Conservation (phyloP, 2,329 filamentous ascomycete genomes). For the Aspergillus amoenus region DNA sequence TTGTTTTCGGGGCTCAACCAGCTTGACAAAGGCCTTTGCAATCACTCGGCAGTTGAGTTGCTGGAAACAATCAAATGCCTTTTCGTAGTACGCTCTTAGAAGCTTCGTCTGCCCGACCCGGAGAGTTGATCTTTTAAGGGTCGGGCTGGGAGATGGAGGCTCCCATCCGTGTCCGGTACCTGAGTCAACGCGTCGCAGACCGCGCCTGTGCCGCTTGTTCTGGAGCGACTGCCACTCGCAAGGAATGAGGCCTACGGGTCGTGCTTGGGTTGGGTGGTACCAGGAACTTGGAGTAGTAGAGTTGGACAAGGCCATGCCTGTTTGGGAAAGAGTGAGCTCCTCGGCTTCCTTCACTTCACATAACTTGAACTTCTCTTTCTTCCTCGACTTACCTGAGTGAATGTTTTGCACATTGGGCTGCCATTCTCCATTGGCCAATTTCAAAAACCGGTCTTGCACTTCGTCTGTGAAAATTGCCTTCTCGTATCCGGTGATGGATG, state of each 20-base stretch:
- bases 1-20: slow-evolving; percentile 46
- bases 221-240: slow-evolving; percentile 32
- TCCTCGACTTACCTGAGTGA: slow-evolving; percentile 23
- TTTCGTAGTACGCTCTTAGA: slow-evolving; percentile 37
- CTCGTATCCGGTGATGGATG: slow-evolving; percentile 33
- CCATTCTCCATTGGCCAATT: slow-evolving; percentile 23
- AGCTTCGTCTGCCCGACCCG: slow-evolving; percentile 28
- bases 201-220: slow-evolving; percentile 27
- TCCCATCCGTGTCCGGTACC: slow-evolving; percentile 14
- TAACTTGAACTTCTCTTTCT: background rate
- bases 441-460: slow-evolving; percentile 35
- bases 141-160: slow-evolving; percentile 21
- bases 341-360: background rate
- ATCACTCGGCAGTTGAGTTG: slow-evolving; percentile 44
- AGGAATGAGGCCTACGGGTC: slow-evolving; percentile 28
- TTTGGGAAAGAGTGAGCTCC: background rate
- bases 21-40: slow-evolving; percentile 44
- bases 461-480: slow-evolving; percentile 37
- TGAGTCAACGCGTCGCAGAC: slow-evolving; percentile 19
- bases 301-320: slow-evolving; percentile 10
- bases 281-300: slow-evolving; percentile 16
- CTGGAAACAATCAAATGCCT: slow-evolving; percentile 40
- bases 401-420: slow-evolving; percentile 22
- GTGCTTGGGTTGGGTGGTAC: slow-evolving; percentile 22
- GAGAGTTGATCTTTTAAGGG: slow-evolving; percentile 25